Evolutionary conservation across 163 green algal genomes (phyloP), one percentile per base, ranked within the genome.

Genomic region (Chlamydomonas reinhardtii): DNA sequence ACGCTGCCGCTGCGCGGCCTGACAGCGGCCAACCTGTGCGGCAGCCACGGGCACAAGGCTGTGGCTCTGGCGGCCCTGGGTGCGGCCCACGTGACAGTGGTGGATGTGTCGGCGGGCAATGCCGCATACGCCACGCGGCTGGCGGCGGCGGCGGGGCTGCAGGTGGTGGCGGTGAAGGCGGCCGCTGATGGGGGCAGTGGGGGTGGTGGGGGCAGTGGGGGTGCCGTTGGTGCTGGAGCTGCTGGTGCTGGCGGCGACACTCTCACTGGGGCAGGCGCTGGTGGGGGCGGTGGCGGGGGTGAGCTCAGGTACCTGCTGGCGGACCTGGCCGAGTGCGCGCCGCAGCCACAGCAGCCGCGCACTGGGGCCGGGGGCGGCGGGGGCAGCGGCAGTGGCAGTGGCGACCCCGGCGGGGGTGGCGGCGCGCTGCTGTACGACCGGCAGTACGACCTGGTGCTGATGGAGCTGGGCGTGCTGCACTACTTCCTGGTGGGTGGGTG

Each of bases 391-490:
- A n/a, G n/a, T n/a, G n/a, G n/a, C n/a, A n/a, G n/a, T n/a, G n/a
- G n/a, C n/a, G n/a, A n/a, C n/a, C n/a, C n/a, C n/a, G n/a, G n/a
- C 39, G 39, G 39, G 39, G 5, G 8, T 8, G 39, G 39, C 5
- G 5, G 39, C 39, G 39, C 8, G 39, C 39, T 48, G 39, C 59
- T 82, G 29, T 31, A 17, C 25, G 64, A 29, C 16, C 64, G 39
- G 9, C 22, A 68, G n/a, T 85, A 77, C 31, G 78, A 93, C 54
- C 12, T 88, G 65, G 89, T 91, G 56, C 22, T 93, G 73, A 62
- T 92, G 68, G 89, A 92, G 85, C 73, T 91, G 59, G 89, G 89
- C 0, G 75, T 92, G 24, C 86, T 92, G 65, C 89, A 92, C 78
- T 92, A 92, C 82, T 92, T 92, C 31, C 12, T 89, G 35, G 48